Evolutionary conservation across 176 grass and related monocot genomes (phyloP), one percentile per base, ranked within the genome.

Genomic region (Canna indica): DNA sequence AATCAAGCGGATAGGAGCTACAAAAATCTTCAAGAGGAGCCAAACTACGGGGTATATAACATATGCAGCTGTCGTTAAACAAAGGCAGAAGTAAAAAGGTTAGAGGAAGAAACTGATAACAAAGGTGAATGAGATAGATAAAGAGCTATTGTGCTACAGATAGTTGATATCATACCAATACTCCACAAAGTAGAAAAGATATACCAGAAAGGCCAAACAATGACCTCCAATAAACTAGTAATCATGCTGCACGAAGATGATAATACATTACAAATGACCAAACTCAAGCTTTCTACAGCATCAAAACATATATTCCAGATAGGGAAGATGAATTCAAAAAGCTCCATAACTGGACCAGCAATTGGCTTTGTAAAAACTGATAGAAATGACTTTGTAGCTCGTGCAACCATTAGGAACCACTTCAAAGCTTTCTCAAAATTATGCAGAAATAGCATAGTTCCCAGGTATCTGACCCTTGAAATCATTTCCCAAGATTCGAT

Each of bases 401-500:
- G 69, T 46, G 81, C 77, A 70, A 93, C 75, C 80, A 89, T 88
- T 73, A 99, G 82, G 62, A 88, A 77, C 89, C 94, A 99, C 36
- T 46, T 88, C 33, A 99, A 77, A 75, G 89, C 86, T 75, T 90
- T 82, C 57, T 93, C 86, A 56, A 93, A 99, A 65, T 99, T 82
- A 76, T 99, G 84, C 63, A 99, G 81, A 59, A 99, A 99, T 83
- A 99, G 86, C 89, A 99, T 99, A 28, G 94, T 99, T 74, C 94
- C 89, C 18, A 99, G 79, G 79, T 99, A 99, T 31, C 89, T 89
- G 25, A 99, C 73, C 76, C 94, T 81, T 73, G 94, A 88, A 73
- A 99, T 84, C 94, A 99, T 99, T 81, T 99, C 94, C 94, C 86
- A 93, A 39, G 90, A 93, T 78, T 99, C 89, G 83, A 99, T 99